A percentile compares a stretch with the other conserved stretches of the same genome.
Conservation (phyloP, 768 basidiomycete species). For the Rhizopogon vesiculosus region DNA sequence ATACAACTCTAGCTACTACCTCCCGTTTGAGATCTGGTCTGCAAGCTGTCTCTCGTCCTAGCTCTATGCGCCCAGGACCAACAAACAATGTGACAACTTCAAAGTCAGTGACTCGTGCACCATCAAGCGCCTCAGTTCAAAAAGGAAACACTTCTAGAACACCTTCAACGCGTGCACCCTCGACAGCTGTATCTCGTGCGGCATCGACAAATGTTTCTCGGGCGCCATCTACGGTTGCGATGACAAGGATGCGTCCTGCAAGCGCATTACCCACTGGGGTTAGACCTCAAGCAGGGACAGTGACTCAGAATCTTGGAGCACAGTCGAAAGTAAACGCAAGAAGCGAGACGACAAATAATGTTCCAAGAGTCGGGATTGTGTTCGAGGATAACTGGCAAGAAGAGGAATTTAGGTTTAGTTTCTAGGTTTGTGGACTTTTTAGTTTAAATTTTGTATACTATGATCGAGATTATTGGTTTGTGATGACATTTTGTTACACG, state of each 20-base stretch:
- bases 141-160: not conserved
- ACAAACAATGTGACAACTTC: not conserved
- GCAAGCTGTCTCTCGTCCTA: not conserved
- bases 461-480: no score
- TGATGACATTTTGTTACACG: no score
- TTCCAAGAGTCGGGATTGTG: constrained; percentile 22
- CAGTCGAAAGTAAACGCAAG: not conserved
- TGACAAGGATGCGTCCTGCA: constrained; percentile 3
- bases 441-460: not conserved
- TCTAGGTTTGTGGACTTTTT: constrained; percentile 6
- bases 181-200: constrained; percentile 8
- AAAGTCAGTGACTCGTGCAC: not conserved
- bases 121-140: not conserved
- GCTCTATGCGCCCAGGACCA: not conserved
- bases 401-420: constrained; percentile 25
- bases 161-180: constrained; percentile 5
- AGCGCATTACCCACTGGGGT: constrained; percentile 6
- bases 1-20: not conserved
- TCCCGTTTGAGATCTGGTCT: not conserved
- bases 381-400: constrained; percentile 22
- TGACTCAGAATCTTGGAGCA: not conserved
- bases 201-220: constrained; percentile 7
- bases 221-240: constrained; percentile 4
- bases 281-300: not conserved
- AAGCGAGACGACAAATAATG: constrained; percentile 21